Conservation (phyloP, 2,329 filamentous ascomycete genomes). For the Aureobasidium sp. region DNA sequence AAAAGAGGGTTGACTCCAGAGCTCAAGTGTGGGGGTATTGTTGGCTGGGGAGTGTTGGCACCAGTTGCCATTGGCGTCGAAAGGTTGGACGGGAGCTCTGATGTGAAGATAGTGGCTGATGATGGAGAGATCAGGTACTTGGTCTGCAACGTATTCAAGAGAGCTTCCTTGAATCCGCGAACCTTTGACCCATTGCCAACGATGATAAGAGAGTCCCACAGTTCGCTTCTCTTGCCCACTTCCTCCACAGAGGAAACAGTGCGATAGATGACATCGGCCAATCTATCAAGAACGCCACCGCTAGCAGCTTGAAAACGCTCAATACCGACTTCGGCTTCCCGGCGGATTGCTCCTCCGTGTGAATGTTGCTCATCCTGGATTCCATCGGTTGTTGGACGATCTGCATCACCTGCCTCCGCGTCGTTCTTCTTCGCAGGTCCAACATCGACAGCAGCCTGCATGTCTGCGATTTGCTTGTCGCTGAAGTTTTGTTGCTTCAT, state of each 20-base stretch:
- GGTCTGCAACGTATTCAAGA: slow-evolving; percentile 68
- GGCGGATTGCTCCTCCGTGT: slow-evolving; percentile 32
- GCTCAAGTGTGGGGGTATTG: slow-evolving; percentile 34
- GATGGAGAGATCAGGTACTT: slow-evolving; percentile 89
- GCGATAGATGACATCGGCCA: slow-evolving; percentile 76
- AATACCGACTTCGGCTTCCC: slow-evolving; percentile 68
- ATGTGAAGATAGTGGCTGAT: slow-evolving; percentile 93
- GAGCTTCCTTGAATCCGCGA: slow-evolving; percentile 77
- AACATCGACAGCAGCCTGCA: slow-evolving; percentile 46
- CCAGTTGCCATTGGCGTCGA: slow-evolving; percentile 87
- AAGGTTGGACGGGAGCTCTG: slow-evolving; percentile 88
- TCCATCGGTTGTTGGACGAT: slow-evolving; percentile 18
- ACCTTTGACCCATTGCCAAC: slow-evolving; percentile 77
- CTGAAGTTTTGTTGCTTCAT: slow-evolving; percentile 45
- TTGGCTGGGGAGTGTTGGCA: slow-evolving; percentile 74
- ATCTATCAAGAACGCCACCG: slow-evolving; percentile 69
- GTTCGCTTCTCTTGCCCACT: slow-evolving; percentile 71
- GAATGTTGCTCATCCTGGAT: slow-evolving; percentile 21
- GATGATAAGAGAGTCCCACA: slow-evolving; percentile 89
- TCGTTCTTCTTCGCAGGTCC: slow-evolving; percentile 35
- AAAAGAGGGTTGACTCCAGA: slow-evolving; percentile 75
- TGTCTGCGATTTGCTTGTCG: slow-evolving; percentile 41
- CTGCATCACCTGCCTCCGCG: slow-evolving; percentile 20
- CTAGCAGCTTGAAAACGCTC: slow-evolving; percentile 62
- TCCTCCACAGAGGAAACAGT: slow-evolving; percentile 78